Base-by-base conservation (phyloP, 306 rosid genomes). In the Trifolium pratense region DNA sequence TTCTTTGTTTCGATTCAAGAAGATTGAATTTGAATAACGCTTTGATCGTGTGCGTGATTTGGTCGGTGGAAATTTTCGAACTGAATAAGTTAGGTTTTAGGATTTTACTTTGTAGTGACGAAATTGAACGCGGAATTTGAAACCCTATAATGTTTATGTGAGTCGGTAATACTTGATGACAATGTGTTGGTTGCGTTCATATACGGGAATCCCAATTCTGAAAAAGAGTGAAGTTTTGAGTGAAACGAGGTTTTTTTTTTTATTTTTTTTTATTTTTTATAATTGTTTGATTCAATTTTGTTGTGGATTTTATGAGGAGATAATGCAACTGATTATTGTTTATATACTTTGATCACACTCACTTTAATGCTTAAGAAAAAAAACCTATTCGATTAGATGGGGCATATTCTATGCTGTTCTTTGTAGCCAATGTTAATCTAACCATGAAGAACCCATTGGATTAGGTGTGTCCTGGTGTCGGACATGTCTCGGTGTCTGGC, bases 291-390 rank as follows among this genome's bases (percentile, higher is more conserved):
- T 12, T 49, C 9, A 5, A 25, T 26, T 36, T 58, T 59, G 31
- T 46, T 57, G 56, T 39, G 59, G 18, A n/a, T 31, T 39, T 46
- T 70, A 29, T 65, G 32, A 53, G 73, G 71, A 56, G 73, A 56
- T 40, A 62, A 69, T 64, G 83, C 36, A 26, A 6, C 14, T 78
- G 60, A 15, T 51, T 62, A 51, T 68, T 74, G 79, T 29, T 36
- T 45, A 45, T 53, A n/a, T 20, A n/a, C 63, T 36, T 43, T 7
- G 31, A 53, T 40, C 56, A 52, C 21, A 36, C 21, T 66, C 6
- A 15, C 15, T 39, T 25, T 14, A 42, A n/a, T 3, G 26, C 26
- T 5, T 2, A 18, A 12, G 48, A 37, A 64, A 6, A 51, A 29
- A 42, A 3, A 23, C 39, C 57, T 51, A 26, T 31, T 6, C 6